phyloP scores from a whole-genome alignment of 306 rosid genomes.

The Benincasa hispida region DNA sequence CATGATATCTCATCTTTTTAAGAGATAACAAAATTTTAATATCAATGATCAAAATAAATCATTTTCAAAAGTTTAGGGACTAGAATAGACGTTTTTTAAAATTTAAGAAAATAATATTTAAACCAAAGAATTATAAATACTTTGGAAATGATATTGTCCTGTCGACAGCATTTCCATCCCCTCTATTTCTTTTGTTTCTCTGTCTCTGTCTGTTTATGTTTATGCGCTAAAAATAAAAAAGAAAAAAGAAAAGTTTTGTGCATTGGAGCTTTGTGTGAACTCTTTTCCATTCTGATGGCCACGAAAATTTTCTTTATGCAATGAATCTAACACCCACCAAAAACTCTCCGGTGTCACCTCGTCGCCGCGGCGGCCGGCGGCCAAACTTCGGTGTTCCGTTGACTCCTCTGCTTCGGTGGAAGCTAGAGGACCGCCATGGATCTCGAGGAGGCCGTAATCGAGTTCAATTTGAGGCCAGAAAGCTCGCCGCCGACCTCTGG shows the following conservation, averaged over 20 bases:
- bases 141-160: not conserved
- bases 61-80: too few species aligned
- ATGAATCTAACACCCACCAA: not conserved
- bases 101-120: too few species aligned
- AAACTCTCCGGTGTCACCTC: not conserved
- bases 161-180: constrained; percentile 7
- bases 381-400: constrained; percentile 1
- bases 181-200: constrained; percentile 3
- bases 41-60: too few species aligned
- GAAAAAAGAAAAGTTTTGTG: not conserved
- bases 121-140: not conserved
- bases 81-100: too few species aligned
- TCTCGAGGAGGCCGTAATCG: not conserved
- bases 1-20: too few species aligned
- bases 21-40: too few species aligned
- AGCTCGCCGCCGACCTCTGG: constrained; percentile 60
- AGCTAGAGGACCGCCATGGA: not conserved
- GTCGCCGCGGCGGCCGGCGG: not conserved
- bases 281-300: not conserved
- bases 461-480: constrained; percentile 32
- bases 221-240: not conserved
- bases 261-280: not conserved
- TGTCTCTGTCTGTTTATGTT: constrained; percentile 3
- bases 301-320: not conserved
- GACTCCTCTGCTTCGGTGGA: not conserved